Percentiles rank a stretch among this genome's conserved stretches.
These are phyloP conservation scores for Suillus occidentalis DNA, from an alignment of 768 basidiomycete genomes.

Conservation along the genomic window DNA sequence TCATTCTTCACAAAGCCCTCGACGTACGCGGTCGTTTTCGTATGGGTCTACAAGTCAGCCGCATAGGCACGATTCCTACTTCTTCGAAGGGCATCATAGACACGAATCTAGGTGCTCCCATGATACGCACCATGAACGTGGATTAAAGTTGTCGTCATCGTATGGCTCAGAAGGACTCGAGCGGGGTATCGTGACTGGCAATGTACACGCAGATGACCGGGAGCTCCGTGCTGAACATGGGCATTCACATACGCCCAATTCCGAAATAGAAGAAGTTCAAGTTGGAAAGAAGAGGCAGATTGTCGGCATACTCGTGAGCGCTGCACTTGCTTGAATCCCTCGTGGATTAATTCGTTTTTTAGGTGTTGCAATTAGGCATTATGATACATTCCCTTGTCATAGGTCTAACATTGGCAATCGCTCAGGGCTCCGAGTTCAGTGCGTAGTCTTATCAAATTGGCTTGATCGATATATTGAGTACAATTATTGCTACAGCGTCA, in stretches of 20 bases:
- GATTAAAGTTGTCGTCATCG: conserved; percentile 18
- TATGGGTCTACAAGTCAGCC: conserved; percentile 20
- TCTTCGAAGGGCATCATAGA: conserved; percentile 38
- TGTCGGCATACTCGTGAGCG: conserved; percentile 66
- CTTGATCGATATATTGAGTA: background rate
- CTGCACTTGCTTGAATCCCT: background rate
- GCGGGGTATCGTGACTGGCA: background rate
- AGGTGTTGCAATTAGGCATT: conserved; percentile 83
- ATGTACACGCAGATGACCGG: conserved; percentile 7
- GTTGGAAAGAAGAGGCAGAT: conserved; percentile 64
- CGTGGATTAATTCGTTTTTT: background rate
- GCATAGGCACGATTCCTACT: conserved; percentile 9
- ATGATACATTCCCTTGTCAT: conserved; percentile 85
- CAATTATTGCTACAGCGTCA: conserved; percentile 45
- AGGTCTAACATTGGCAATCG: conserved; percentile 73
- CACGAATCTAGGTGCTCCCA: conserved; percentile 31
- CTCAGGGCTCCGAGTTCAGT: conserved; percentile 72
- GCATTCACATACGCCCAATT: conserved; percentile 14
- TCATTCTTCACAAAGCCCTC: conserved; percentile 2
- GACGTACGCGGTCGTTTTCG: conserved; percentile 8
- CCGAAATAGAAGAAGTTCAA: conserved; percentile 25
- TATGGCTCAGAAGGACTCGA: conserved; percentile 20
- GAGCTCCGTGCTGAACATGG: background rate
- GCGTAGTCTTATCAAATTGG: conserved; percentile 26
- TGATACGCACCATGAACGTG: conserved; percentile 29